Evolutionary conservation across 225 moss, liverwort and hornwort genomes (phyloP), one percentile per base, ranked within the genome.

Genomic region (Bryoerythrophyllum caledonicum): DNA sequence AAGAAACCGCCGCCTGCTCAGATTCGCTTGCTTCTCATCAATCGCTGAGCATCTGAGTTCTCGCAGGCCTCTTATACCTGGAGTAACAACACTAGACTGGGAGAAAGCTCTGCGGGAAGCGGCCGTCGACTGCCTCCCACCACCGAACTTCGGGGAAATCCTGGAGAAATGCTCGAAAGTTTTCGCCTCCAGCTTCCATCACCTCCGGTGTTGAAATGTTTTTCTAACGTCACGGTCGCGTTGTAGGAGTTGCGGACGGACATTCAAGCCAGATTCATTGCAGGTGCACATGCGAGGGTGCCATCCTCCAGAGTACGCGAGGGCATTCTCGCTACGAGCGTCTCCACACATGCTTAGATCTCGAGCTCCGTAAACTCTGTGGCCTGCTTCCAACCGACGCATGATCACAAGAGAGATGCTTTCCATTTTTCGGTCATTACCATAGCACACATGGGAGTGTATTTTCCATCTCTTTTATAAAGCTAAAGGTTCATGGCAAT

Each of bases 231-330:
- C 61, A 48, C 54, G 32, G 74, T 63, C 16, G 23, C 10, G 10
- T 23, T 79, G 41, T 81, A 93, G 93, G 79, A 89, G 81, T 68
- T 93, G 93, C 67, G 84, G 91, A 68, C 85, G 93, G 72, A 95
- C 88, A 26, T 95, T 93, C 90, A 95, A 90, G 60, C 95, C 95
- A 62, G 95, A 91, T 81, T 95, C 95, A 26, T 68, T 95, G 62
- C 86, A 91, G 73, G 91, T 93, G 74, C 95, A 95, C 73, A 83
- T 83, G 81, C 82, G 95, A 86, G 90, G 91, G 60, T 95, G 95
- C 41, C 91, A 87, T 82, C 79, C 75, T 73, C 81, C 78, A 23
- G 71, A 73, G 63, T 65, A 78, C 27, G 10, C 65, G 20, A 70
- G 79, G 35, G 75, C 84, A 37, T 78, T 76, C 71, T 78, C 81